Conservation (phyloP, 371 early-diverging fungal genomes). For the Funneliformis caledonium region DNA sequence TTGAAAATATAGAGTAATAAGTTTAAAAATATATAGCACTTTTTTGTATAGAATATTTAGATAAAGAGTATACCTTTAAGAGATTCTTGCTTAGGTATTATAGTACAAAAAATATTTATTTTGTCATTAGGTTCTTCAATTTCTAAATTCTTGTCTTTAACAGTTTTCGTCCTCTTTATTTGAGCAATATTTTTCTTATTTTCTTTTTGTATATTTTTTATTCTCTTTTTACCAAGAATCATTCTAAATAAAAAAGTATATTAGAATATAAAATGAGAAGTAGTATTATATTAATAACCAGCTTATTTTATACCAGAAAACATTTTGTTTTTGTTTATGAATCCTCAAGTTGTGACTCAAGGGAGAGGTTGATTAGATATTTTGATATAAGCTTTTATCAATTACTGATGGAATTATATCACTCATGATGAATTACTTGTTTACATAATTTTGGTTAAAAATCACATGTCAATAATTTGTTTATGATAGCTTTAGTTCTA, state of each 20-base stretch:
- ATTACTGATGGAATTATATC: too few relatives aligned
- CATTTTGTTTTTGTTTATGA: too few relatives aligned
- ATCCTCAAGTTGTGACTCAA: too few relatives aligned
- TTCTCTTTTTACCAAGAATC: not conserved
- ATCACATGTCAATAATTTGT: too few relatives aligned
- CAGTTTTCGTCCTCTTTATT: too few relatives aligned
- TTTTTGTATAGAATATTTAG: slow-evolving; percentile 26
- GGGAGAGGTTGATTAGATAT: too few relatives aligned
- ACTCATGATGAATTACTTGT: too few relatives aligned
- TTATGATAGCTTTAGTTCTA: too few relatives aligned
- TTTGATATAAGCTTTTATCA: too few relatives aligned
- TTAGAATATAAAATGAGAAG: slow-evolving; percentile 8
- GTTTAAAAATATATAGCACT: slow-evolving; percentile 11
- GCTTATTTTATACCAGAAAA: not conserved
- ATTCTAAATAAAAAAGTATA: slow-evolving; percentile 21
- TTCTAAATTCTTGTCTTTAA: not conserved
- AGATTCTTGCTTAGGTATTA: not conserved
- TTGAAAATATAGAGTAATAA: slow-evolving; percentile 19
- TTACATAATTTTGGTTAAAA: too few relatives aligned
- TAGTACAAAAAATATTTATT: not conserved
- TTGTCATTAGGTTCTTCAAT: not conserved
- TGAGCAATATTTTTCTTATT: too few relatives aligned
- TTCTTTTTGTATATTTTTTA: not conserved
- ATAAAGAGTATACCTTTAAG: slow-evolving; percentile 13
- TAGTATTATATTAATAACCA: not conserved